Conservation (phyloP, 306 rosid species). For the Vicia sativa region DNA sequence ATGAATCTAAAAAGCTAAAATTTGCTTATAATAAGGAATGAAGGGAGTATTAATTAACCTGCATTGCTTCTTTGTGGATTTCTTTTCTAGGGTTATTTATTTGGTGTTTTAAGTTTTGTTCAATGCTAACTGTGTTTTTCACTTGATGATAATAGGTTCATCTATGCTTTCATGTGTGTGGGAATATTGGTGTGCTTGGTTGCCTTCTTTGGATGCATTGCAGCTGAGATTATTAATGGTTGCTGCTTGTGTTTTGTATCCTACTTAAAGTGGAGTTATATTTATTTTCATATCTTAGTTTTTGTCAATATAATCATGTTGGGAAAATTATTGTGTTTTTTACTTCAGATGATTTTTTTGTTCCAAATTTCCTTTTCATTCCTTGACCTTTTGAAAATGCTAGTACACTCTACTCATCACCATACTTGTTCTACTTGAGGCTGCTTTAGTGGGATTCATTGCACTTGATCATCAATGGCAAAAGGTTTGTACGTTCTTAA, state of each 20-base stretch:
- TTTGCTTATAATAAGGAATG: too few relatives aligned
- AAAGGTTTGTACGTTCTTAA: slow-evolving; percentile 47
- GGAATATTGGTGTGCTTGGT: slow-evolving; percentile 72
- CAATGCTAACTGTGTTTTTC: neutral
- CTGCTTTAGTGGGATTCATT: slow-evolving; percentile 76
- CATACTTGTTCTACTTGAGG: slow-evolving; percentile 63
- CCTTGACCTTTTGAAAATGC: slow-evolving; percentile 56
- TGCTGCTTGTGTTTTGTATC: slow-evolving; percentile 99
- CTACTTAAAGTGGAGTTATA: slow-evolving; percentile 33
- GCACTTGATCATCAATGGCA: slow-evolving; percentile 81
- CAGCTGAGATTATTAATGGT: slow-evolving; percentile 81
- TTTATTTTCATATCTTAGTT: slow-evolving; percentile 23
- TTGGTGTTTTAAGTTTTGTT: slow-evolving; percentile 23
- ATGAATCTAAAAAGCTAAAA: too few relatives aligned
- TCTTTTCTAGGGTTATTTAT: slow-evolving; percentile 18
- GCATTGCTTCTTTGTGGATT: slow-evolving; percentile 14
- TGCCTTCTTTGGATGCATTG: slow-evolving; percentile 81
- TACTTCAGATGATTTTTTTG: neutral
- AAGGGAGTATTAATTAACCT: slow-evolving; percentile 1
- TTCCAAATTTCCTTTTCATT: slow-evolving; percentile 12
- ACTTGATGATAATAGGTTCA: slow-evolving; percentile 71
- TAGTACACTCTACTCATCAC: slow-evolving; percentile 71
- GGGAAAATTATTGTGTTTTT: slow-evolving; percentile 5
- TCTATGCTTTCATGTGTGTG: slow-evolving; percentile 82
- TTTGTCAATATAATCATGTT: slow-evolving; percentile 33